A percentile compares a stretch with the other conserved stretches of the same genome.
phyloP scores from a whole-genome alignment of 495 filamentous ascomycete genomes.

The Margaritispora aquatica region DNA sequence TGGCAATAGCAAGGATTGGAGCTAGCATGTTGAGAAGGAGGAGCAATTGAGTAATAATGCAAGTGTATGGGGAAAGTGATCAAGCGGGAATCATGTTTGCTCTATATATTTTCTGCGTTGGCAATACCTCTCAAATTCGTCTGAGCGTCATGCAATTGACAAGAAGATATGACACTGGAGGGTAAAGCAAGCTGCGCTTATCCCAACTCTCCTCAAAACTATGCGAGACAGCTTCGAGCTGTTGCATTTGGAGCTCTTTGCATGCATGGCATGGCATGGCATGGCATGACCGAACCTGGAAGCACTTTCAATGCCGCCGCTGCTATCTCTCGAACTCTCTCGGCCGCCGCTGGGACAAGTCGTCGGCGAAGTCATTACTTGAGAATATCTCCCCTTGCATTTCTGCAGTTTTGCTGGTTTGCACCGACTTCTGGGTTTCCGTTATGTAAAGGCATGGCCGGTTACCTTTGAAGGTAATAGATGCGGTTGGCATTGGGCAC shows the following conservation, averaged over 20 bases:
- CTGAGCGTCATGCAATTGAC: constrained; percentile 21
- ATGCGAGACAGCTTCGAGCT: neutral
- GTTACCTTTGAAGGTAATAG: neutral
- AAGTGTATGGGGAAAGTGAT: neutral
- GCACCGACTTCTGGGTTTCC: neutral
- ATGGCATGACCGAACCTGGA: no score
- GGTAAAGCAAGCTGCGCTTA: neutral
- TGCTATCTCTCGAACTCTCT: neutral
- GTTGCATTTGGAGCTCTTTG: neutral
- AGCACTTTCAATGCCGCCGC: neutral
- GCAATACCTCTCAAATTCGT: constrained; percentile 4
- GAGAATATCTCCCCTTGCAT: neutral
- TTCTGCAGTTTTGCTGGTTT: neutral
- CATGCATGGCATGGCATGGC: neutral
- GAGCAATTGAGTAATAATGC: constrained; percentile 6
- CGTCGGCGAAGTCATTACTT: neutral
- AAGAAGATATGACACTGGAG: constrained; percentile 18
- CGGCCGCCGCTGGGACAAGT: neutral
- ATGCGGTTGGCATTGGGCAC: neutral
- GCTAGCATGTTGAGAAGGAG: constrained; percentile 18
- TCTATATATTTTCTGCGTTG: constrained; percentile 14
- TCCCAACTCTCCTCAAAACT: neutral
- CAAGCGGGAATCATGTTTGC: neutral
- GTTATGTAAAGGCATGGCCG: neutral
- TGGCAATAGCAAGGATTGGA: constrained; percentile 14